These are phyloP conservation scores for Lasiodiplodia hormozganensis DNA, from an alignment of 2,329 filamentous ascomycete genomes.

Conservation along the genomic window DNA sequence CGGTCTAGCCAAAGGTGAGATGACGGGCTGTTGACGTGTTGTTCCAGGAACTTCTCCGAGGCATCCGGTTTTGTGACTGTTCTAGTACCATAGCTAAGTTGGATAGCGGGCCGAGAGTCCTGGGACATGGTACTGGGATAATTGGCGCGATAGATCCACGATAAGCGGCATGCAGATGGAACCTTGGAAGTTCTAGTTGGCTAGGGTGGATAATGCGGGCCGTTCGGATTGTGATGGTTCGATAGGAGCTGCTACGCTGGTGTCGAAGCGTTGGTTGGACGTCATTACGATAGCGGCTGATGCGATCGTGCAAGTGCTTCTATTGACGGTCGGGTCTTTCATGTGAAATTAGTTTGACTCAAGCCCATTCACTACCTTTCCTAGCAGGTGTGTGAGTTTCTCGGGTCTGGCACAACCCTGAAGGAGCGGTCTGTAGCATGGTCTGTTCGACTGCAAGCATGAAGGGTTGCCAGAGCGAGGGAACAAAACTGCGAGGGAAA, in stretches of 20 bases:
- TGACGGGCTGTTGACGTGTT: background rate
- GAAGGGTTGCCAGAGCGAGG: background rate
- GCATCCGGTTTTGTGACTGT: background rate
- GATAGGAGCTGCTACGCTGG: background rate
- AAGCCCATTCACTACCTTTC: background rate
- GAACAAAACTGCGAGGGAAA: background rate
- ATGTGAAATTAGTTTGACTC: background rate
- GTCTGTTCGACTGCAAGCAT: background rate
- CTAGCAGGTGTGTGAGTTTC: background rate
- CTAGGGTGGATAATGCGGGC: background rate
- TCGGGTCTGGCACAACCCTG: background rate
- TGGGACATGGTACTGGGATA: background rate
- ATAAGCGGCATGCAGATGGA: background rate
- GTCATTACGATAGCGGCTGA: background rate
- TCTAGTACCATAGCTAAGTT: background rate
- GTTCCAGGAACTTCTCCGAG: background rate
- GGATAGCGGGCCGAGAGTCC: background rate
- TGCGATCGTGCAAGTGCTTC: background rate
- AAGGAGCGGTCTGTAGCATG: background rate
- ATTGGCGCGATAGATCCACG: background rate
- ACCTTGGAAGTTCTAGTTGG: background rate
- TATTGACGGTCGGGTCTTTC: background rate
- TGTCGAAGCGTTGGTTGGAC: background rate
- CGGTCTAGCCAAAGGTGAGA: background rate
- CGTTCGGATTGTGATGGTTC: background rate